These are phyloP conservation scores for Xerocomus potaroensis DNA, from an alignment of 768 basidiomycete genomes.

Conservation along the genomic window DNA sequence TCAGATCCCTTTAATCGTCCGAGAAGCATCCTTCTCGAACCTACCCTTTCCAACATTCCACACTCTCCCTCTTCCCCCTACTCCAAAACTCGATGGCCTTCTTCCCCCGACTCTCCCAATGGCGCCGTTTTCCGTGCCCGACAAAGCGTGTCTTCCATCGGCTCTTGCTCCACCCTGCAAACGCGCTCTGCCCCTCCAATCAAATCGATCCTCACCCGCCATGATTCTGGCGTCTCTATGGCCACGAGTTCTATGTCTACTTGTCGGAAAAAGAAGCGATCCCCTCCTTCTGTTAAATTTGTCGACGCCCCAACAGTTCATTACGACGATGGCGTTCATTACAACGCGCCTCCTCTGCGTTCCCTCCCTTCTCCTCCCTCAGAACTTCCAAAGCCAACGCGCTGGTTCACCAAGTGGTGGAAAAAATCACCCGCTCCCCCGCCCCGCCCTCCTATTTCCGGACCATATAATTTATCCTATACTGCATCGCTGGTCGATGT, in stretches of 20 bases:
- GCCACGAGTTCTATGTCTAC: constrained; percentile 25
- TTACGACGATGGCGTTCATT: constrained; percentile 30
- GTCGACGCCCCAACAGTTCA: constrained; percentile 62
- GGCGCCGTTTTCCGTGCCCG: constrained; percentile 25
- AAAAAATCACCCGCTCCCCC: constrained; percentile 15
- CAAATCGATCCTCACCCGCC: constrained; percentile 58
- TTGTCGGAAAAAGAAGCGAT: constrained; percentile 29
- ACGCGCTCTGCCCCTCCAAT: constrained; percentile 24
- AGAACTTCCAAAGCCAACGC: constrained; percentile 1
- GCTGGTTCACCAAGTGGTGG: constrained; percentile 30
- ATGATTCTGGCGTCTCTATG: constrained; percentile 46
- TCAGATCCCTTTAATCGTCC: constrained; percentile 13
- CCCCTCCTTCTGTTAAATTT: constrained; percentile 59
- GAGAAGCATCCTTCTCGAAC: constrained; percentile 29
- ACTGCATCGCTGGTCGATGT: constrained; percentile 32
- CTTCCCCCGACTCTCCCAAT: constrained; percentile 14
- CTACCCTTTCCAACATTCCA: constrained; percentile 1
- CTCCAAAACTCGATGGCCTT: constrained; percentile 17
- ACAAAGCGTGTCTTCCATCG: constrained; percentile 39
- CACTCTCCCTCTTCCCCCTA: constrained; percentile 15
- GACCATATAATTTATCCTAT: constrained; percentile 28
- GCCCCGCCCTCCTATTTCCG: constrained; percentile 28
- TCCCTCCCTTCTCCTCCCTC: constrained; percentile 14
- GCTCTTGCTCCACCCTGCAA: constrained; percentile 29
- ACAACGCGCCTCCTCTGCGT: constrained; percentile 12